These are phyloP conservation scores for Effrenium voratum DNA, from an alignment of 73 alveolate genomes.

Conservation along the genomic window DNA sequence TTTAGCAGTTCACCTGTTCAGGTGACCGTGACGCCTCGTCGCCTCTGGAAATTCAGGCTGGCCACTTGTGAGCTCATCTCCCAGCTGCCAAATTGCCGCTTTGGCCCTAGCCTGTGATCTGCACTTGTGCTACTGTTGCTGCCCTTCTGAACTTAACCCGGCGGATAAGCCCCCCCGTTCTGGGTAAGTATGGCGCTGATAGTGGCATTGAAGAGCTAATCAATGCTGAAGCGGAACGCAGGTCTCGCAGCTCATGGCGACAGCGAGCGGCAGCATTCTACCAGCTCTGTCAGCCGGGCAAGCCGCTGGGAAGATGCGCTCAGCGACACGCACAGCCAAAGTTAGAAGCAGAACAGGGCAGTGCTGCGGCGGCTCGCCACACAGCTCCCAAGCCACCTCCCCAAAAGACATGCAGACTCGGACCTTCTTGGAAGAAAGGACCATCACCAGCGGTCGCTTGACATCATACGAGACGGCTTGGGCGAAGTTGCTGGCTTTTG, in stretches of 20 bases:
- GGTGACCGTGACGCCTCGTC: neutral
- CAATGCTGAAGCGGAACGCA: neutral
- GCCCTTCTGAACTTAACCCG: slow-evolving; percentile 10
- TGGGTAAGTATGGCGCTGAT: neutral
- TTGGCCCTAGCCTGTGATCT: neutral
- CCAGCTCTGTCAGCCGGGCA: too few relatives aligned
- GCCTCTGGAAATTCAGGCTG: slow-evolving; percentile 19
- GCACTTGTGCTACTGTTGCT: neutral
- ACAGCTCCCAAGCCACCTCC: too few relatives aligned
- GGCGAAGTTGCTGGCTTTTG: neutral
- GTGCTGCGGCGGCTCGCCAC: too few relatives aligned
- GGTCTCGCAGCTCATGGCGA: neutral
- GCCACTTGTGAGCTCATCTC: neutral
- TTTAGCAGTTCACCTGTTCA: neutral
- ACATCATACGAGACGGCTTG: neutral
- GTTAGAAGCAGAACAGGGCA: too few relatives aligned
- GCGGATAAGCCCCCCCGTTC: neutral
- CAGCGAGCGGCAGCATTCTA: neutral
- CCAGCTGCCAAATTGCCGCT: neutral
- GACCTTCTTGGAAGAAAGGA: neutral
- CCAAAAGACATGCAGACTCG: too few relatives aligned
- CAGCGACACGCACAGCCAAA: too few relatives aligned
- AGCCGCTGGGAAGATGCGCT: too few relatives aligned
- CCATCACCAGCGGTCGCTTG: neutral
- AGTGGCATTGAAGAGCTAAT: neutral